phyloP scores from a whole-genome alignment of 73 alveolate genomes.

The Loxodes magnus region DNA sequence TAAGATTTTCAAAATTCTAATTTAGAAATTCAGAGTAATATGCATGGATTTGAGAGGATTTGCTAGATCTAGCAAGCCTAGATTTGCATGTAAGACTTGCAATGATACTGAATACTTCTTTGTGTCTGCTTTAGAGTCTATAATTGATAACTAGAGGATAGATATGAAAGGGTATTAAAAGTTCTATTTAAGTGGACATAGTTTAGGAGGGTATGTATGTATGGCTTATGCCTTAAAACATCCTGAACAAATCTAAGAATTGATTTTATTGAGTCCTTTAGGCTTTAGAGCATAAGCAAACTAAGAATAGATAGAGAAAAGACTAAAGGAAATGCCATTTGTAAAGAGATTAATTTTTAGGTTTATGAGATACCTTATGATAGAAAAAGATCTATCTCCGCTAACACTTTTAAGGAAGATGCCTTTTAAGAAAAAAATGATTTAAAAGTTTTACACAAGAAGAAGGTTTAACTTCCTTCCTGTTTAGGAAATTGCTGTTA shows the following conservation, averaged over 20 bases:
- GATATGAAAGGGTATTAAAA: no score
- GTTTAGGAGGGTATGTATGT: conserved; percentile 33
- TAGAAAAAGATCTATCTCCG: no score
- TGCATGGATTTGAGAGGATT: conserved; percentile 20
- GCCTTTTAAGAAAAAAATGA: no score
- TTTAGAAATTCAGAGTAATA: not conserved
- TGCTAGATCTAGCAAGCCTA: conserved; percentile 30
- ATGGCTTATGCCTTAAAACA: conserved; percentile 13
- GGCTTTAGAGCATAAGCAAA: conserved; percentile 28
- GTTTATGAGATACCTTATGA: no score
- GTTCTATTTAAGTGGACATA: conserved; percentile 21
- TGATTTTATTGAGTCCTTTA: conserved; percentile 30
- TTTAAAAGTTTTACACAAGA: no score
- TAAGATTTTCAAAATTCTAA: conserved; percentile 15
- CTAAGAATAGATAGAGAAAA: no score
- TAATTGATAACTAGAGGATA: conserved; percentile 1
- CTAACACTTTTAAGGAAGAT: no score
- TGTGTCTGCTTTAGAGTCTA: not conserved
- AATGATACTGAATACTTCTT: conserved; percentile 15
- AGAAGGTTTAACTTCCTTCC: no score
- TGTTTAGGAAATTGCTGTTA: no score
- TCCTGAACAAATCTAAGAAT: conserved; percentile 8
- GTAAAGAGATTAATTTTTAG: no score
- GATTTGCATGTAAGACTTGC: not conserved
- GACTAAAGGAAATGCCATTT: no score